Conservation (phyloP, 2,329 filamentous ascomycete genomes). For the Colletotrichum shisoi region DNA sequence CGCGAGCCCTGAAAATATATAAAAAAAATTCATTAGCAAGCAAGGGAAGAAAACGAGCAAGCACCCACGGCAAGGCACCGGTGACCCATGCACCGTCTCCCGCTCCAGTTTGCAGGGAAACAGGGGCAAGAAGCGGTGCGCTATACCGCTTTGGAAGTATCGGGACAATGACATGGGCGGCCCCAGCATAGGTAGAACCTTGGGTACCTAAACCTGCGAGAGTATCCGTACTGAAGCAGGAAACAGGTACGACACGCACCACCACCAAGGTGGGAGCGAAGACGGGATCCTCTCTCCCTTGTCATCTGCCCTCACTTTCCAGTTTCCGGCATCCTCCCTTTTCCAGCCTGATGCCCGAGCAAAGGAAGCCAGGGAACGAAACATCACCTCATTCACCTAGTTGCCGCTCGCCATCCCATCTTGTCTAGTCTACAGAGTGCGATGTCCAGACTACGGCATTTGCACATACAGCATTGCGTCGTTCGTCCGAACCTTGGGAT, state of each 20-base stretch:
- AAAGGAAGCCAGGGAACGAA: neutral
- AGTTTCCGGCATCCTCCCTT: constrained; percentile 15
- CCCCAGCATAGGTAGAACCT: neutral
- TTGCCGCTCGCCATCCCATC: constrained; percentile 10
- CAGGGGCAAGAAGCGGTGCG: constrained; percentile 19
- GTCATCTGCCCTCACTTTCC: neutral
- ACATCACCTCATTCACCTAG: constrained; percentile 8
- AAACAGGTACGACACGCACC: constrained; percentile 8
- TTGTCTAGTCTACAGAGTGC: neutral
- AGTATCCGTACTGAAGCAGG: neutral
- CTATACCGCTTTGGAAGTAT: constrained; percentile 23
- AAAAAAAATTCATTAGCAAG: neutral
- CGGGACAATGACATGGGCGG: constrained; percentile 1
- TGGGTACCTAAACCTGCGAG: neutral
- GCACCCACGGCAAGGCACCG: neutral
- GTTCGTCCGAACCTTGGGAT: constrained; percentile 18
- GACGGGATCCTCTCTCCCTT: constrained; percentile 13
- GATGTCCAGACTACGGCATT: no score
- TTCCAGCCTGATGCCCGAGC: constrained; percentile 29
- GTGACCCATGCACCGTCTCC: constrained; percentile 16
- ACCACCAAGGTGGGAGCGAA: constrained; percentile 27
- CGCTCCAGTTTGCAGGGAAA: constrained; percentile 17
- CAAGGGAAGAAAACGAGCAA: constrained; percentile 4
- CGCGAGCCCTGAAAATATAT: neutral
- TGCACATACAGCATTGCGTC: neutral